phyloP scores from a whole-genome alignment of 2,329 filamentous ascomycete species.

The Penicillium fuscoglaucum region DNA sequence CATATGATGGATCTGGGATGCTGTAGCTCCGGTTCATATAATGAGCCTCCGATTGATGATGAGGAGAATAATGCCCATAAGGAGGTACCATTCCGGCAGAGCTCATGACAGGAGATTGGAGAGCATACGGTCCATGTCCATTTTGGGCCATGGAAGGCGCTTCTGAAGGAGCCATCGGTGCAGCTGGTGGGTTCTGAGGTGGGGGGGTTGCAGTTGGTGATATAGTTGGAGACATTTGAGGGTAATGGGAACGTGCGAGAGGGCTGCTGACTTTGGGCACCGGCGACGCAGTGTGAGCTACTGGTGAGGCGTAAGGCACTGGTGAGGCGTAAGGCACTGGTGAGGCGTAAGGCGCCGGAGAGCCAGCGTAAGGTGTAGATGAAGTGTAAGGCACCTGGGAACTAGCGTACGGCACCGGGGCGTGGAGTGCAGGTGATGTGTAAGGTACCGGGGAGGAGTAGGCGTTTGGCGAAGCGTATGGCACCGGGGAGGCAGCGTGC shows the following conservation, averaged over 20 bases:
- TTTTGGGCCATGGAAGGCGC: constrained; percentile 29
- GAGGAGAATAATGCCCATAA: constrained; percentile 34
- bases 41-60: constrained; percentile 30
- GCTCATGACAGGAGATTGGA: constrained; percentile 40
- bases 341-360: not conserved
- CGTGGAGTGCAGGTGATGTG: not conserved
- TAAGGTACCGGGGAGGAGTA: constrained; percentile 32
- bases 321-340: constrained; percentile 14
- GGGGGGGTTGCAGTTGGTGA: constrained; percentile 35
- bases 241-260: constrained; percentile 33
- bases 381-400: not conserved
- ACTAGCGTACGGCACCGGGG: constrained; percentile 1
- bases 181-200: constrained; percentile 16
- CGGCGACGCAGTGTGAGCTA: constrained; percentile 27
- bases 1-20: constrained; percentile 30
- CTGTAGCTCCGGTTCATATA: constrained; percentile 33
- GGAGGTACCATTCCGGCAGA: constrained; percentile 34
- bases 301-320: constrained; percentile 13
- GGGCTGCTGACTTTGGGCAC: constrained; percentile 39
- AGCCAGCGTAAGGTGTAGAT: constrained; percentile 8
- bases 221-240: constrained; percentile 41
- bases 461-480: not conserved
- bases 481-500: constrained; percentile 8
- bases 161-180: constrained; percentile 23
- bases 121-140: constrained; percentile 34